Evolutionary conservation across 2,329 filamentous ascomycete species (phyloP), one percentile per base, ranked within the genome.

Genomic region (Didymella pinodella): DNA sequence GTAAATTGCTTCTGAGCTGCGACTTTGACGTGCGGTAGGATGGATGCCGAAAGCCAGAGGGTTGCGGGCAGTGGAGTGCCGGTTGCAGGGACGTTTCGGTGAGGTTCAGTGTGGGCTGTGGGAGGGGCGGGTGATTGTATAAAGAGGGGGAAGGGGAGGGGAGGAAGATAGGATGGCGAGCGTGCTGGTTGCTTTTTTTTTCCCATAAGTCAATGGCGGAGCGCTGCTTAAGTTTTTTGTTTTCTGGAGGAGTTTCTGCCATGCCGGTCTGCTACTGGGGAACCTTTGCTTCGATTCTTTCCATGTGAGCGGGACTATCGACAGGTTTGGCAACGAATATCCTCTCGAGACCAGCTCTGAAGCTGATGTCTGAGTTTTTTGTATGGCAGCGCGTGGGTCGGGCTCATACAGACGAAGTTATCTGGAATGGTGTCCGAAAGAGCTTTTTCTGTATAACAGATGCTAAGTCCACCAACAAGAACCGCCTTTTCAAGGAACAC

Each of bases 31-130:
- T 31, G 7, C 47, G 47, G 47, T 22, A 38, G 18, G 10, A 2
- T 18, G 47, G 0, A 11, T 8, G 7, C 47, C 47, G 47, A 49
- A 31, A 18, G 47, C 10, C 16, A 40, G 22, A 49, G 12, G 10
- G 1, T 49, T 28, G 47, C 47, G 31, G 40, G 31, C 31, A 36
- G n/a, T 31, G 47, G 31, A 20, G 14, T 32, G 20, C 51, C 38
- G 50, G 57, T 48, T 47, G 48, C 32, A 55, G 32, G 18, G 31
- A 14, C 29, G 57, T 52, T 29, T 51, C 28, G 47, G 50, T 32
- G 48, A 29, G 59, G 34, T 54, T 12, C 20, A 48, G 6, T 32
- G 36, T 49, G 34, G 36, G 20, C 34, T 34, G 31, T 12, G 34
- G 41, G 34, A 41, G 29, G 4, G 25, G 36, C 40, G 14, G 22